Conservation (phyloP, 2,329 filamentous ascomycete genomes). For the Ustulina deusta region DNA sequence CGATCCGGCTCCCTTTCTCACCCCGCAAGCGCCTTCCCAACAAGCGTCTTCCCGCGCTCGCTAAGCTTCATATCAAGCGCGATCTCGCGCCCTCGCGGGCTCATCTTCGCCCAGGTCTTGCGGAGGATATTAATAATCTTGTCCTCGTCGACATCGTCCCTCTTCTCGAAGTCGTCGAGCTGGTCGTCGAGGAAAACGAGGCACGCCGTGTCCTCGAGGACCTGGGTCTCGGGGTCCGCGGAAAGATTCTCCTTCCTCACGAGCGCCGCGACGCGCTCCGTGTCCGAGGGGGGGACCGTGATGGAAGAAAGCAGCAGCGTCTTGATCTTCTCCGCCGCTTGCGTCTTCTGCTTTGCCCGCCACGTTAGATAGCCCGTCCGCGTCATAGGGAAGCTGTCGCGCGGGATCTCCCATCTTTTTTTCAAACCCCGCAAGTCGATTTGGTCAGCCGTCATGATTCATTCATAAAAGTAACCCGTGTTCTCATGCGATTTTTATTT, state of each 20-base stretch:
- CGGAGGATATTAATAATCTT: slow-evolving; percentile 78
- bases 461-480: no score
- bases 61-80: slow-evolving; percentile 75
- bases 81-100: slow-evolving; percentile 68
- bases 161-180: slow-evolving; percentile 80
- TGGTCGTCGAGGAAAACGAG: slow-evolving; percentile 90
- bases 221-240: slow-evolving; percentile 74
- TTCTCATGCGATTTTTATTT: neutral
- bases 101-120: slow-evolving; percentile 85
- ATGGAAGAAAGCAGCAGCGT: slow-evolving; percentile 60
- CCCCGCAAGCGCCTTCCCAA: slow-evolving; percentile 70
- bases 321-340: slow-evolving; percentile 66
- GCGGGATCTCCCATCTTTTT: slow-evolving; percentile 79
- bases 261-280: slow-evolving; percentile 73
- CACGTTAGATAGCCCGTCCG: slow-evolving; percentile 83
- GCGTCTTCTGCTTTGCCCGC: slow-evolving; percentile 79
- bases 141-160: slow-evolving; percentile 75
- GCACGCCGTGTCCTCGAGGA: slow-evolving; percentile 86
- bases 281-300: slow-evolving; percentile 55
- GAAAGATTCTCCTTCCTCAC: slow-evolving; percentile 82
- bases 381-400: slow-evolving; percentile 78
- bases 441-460: slow-evolving; percentile 14
- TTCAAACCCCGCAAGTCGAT: neutral
- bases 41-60: slow-evolving; percentile 70
- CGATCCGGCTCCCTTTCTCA: slow-evolving; percentile 16